Evolutionary conservation across 495 filamentous ascomycete species (phyloP), one percentile per base, ranked within the genome.

Genomic region (Jackrogersella multiformis): DNA sequence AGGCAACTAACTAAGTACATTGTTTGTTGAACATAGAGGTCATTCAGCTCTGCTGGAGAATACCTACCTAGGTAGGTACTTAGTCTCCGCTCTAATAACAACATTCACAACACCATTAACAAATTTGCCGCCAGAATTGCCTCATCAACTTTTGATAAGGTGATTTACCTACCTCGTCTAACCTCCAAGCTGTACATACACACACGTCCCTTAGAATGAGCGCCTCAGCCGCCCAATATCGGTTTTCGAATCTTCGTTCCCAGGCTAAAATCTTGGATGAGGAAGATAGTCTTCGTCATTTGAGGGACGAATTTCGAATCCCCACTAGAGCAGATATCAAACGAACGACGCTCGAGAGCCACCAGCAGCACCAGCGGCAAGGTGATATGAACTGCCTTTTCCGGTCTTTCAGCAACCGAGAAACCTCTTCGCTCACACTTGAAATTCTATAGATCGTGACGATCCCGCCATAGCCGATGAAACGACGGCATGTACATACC

Each of bases 301-400:
- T 94, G 32, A 87, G 92, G 24, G 74, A 84, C 16, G 90, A 97
- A 72, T 99, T 97, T 73, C 82, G 90, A 39, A 91, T 97, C 63
- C 95, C 95, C 12, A 89, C 91, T 16, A 92, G 88, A 75, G 82
- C 82, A 16, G 90, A 95, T 69, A 78, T 97, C 59, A 88, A 88
- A 71, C 87, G 90, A 57, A 89, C 85, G 55, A 84, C 76, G 4
- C 71, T 93, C 38, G 76, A 78, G 24, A 20, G 42, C n/a, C 36
- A 78, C 28, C 28, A 78, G 34, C 39, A 54, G 35, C 57, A 61
- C 26, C 59, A 69, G 32, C 61, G 65, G 30, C 56, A 69, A 48
- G 49, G 64, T 65, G 67, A 62, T n/a, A n/a, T 69, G 60, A 73
- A 51, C 46, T 54, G 61, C 42, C 54, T 38, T 45, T 57, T 70